Base-by-base conservation (phyloP, 2,329 filamentous ascomycete genomes). In the Paracorniculantispora psalliotae region DNA sequence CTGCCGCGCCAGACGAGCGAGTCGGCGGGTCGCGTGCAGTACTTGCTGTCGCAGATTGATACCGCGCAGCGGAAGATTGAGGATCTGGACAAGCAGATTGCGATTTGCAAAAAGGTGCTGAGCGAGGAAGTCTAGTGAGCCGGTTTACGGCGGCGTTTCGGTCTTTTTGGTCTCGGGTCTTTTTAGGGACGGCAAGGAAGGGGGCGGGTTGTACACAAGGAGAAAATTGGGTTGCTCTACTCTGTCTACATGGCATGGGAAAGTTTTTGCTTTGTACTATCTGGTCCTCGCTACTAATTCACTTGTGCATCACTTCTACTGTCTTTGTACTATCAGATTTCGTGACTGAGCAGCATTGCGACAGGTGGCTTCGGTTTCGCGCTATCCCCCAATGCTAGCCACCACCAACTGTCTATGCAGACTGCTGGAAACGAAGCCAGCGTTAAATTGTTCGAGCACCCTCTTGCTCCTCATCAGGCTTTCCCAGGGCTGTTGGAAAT, bases 31-130 rank as follows among this genome's bases (percentile, higher is more conserved):
- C 77, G 93, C 35, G 80, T 91, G 2, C 77, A 82, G 59, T 97
- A 90, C 75, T 74, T 97, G 63, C 71, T 96, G 49, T 72, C 70
- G 1, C 96, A 96, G 77, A 73, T 96, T 61, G 80, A 85, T 64
- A 76, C 71, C n/a, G 86, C 88, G 61, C 92, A 97, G 77, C 72
- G 71, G 55, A 93, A 89, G 77, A 85, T 97, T 61, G 81, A 85
- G 65, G 79, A 75, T 56, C 90, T 87, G 70, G 92, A 97, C 73
- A 78, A 72, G 65, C 86, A 96, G 69, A 90, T 88, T 72, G 83
- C 73, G 1, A 75, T 63, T 43, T 73, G 96, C 75, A 93, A 93
- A 79, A 89, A 88, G 78, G 75, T 90, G 59, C 53, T 75, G 52
- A 68, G 65, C 30, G 68, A 73, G 59, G 71, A 75, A 59, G 68